Evolutionary conservation across 257 asterid species (phyloP).

Genomic region (Jasminum sambac): DNA sequence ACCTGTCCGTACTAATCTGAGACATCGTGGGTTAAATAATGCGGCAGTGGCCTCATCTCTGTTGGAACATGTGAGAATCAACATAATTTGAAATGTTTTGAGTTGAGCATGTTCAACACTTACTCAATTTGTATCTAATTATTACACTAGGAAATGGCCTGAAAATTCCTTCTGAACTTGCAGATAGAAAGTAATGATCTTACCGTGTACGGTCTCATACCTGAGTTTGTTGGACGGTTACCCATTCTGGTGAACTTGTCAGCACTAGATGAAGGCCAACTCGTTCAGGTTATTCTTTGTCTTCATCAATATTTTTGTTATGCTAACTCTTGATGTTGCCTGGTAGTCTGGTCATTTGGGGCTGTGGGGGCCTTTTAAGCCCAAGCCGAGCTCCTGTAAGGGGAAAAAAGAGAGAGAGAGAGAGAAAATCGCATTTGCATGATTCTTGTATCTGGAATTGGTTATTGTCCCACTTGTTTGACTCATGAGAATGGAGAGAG

Average conservation of each 20-base stretch:
- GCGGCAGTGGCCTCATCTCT: slow-evolving; percentile 67
- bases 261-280: slow-evolving; percentile 84
- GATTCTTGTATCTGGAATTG: slow-evolving; percentile 3
- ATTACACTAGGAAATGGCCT: slow-evolving; percentile 20
- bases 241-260: slow-evolving; percentile 82
- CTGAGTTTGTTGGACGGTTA: slow-evolving; percentile 92
- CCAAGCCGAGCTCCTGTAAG: background rate
- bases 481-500: background rate
- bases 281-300: slow-evolving; percentile 64
- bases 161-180: slow-evolving; percentile 31
- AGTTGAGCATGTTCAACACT: background rate
- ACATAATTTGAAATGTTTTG: slow-evolving; percentile 5
- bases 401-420: background rate
- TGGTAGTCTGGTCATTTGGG: background rate
- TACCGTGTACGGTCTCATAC: slow-evolving; percentile 89
- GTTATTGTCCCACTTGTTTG: slow-evolving; percentile 2
- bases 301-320: background rate
- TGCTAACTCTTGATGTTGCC: slow-evolving; percentile 3
- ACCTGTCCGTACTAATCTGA: slow-evolving; percentile 74
- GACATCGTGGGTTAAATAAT: slow-evolving; percentile 57
- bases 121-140: slow-evolving; percentile 16
- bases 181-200: slow-evolving; percentile 93
- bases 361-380: background rate
- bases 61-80: slow-evolving; percentile 66
- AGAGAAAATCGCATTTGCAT: background rate